Evolutionary conservation across 139 green algal genomes (phyloP).

Genomic region (Picochlorum sp.): DNA sequence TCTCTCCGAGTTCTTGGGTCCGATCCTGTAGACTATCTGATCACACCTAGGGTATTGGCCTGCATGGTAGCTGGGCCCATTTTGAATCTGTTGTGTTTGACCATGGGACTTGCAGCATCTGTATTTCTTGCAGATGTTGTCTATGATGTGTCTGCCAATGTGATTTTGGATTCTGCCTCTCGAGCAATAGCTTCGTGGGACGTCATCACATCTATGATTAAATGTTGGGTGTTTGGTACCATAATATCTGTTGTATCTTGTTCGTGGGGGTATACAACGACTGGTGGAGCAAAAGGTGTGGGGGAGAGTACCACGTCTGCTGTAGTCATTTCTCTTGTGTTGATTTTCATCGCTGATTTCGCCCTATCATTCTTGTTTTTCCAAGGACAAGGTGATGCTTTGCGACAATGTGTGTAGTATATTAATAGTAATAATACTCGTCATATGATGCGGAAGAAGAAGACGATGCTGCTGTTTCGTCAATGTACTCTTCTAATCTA

Average conservation of each 20-base stretch:
- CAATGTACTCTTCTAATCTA: background rate
- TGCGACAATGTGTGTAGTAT: conserved; percentile 36
- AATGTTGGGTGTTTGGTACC: conserved; percentile 86
- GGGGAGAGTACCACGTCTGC: conserved; percentile 92
- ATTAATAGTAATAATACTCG: background rate
- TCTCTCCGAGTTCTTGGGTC: conserved; percentile 86
- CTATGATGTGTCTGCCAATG: conserved; percentile 85
- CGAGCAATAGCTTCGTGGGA: conserved; percentile 79
- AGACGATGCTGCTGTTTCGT: background rate
- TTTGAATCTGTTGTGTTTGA: conserved; percentile 95
- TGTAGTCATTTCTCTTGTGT: conserved; percentile 94
- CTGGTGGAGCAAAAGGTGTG: conserved; percentile 96
- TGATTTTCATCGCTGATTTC: conserved; percentile 98
- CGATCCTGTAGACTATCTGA: conserved; percentile 97
- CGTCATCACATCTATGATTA: conserved; percentile 80
- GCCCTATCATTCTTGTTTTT: conserved; percentile 93
- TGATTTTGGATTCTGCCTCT: conserved; percentile 88
- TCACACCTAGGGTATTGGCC: conserved; percentile 86
- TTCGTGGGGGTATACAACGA: conserved; percentile 95
- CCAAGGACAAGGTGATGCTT: conserved; percentile 67
- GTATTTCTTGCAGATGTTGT: conserved; percentile 87
- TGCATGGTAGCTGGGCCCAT: conserved; percentile 87
- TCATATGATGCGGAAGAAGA: conserved; percentile 4
- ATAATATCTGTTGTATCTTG: conserved; percentile 86
- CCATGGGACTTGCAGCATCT: conserved; percentile 84